Evolutionary conservation across 148 eudicot genomes (phyloP), one percentile per base, ranked within the genome.

Genomic region (Cornus kousa): DNA sequence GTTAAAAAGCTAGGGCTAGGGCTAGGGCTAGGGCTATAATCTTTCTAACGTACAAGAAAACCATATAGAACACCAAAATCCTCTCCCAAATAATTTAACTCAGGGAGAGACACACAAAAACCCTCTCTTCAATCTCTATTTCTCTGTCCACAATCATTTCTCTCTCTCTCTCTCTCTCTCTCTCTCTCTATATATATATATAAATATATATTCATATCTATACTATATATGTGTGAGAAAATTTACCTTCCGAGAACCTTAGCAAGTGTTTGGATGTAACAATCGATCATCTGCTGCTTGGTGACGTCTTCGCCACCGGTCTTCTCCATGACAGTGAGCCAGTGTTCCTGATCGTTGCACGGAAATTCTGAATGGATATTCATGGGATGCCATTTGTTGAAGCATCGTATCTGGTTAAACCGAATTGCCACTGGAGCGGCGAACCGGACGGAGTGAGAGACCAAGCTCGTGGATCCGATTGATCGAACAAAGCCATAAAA

Each of bases 351-450:
- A 39, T 92, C 97, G 68, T 94, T 89, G 0, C 94, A 92, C 0
- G 95, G 92, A 32, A 91, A 91, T 5, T 89, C 83, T 83, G 96
- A 93, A 46, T 93, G 93, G 89, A 92, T 88, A 81, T 92, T 93
- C 2, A 90, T 92, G 9, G 91, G 95, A 35, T 90, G 95, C 0
- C 95, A 91, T 81, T 91, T 91, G 72, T 85, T 85, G 82, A 84
- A 87, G 88, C 95, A 91, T 11, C 93, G 74, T 39, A 91, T 75
- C 12, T 74, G 11, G 78, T 64, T 82, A 70, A 28, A 28, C 28
- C 28, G 28, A 28, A 28, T 28, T 28, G 28, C 28, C 28, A 1
- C 28, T 28, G 28, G 28, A 28, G 28, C 28, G 28, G 28, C 1
- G 28, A 28, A 75, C 20, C 81, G 80, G 35, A 85, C 74, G 2